Base-by-base conservation (phyloP, 1,284 basidiomycete genomes). In the Trichosporon asahii region DNA sequence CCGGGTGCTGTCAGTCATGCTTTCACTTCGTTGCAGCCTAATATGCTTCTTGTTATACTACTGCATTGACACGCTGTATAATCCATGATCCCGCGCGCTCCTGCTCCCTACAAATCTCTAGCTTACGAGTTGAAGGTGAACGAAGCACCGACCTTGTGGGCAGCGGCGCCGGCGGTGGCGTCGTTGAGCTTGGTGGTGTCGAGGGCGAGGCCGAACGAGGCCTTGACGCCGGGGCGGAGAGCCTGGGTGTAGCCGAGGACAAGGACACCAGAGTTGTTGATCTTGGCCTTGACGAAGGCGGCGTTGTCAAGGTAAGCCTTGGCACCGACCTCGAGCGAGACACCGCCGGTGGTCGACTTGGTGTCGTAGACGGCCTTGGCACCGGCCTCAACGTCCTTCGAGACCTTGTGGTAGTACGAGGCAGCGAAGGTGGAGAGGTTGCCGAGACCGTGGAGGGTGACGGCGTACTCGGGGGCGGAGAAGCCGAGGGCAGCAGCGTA, bases 381-480 rank as follows among this genome's bases (percentile, higher is more conserved):
- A 84, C 95, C 95, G 75, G 95, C 97, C 88, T 99, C 96, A 73
- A 98, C 94, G 82, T 98, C 95, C 78, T 85, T 84, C 72, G 80
- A 83, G 82, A 99, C 95, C 78, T 92, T 92, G 90, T 99, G 97
- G 88, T 98, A 99, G 89, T 98, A 99, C 85, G 91, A 94, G 77
- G 96, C 97, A 73, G 91, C 88, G 88, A 95, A 98, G 80, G 91
- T 91, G 81, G 91, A 92, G 84, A 98, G 86, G 89, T 98, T 98
- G 87, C 93, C 91, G 80, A 98, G 89, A 75, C 91, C 94, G 86
- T 98, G 95, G 73, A 98, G 80, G 78, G 96, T 95, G 84, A 98
- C 89, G 75, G 95, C 93, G 86, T 98, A 99, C 85, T 98, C 94
- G 66, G 95, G 93, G 65, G 95, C 95, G 82, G 91, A 93, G 73